phyloP scores from a whole-genome alignment of 768 basidiomycete genomes.

The Tylopilus sp. region DNA sequence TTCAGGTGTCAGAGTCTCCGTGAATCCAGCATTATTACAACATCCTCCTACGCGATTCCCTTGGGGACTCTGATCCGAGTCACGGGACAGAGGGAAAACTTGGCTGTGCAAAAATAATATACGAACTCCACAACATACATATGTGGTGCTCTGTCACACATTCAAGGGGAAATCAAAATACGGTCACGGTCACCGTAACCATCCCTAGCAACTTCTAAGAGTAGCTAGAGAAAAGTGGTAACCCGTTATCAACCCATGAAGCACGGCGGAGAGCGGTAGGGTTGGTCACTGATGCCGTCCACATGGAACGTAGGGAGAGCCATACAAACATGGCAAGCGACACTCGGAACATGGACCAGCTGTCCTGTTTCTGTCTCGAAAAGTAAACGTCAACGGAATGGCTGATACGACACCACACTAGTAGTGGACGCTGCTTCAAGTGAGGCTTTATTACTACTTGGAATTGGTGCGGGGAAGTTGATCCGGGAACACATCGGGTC shows the following conservation, averaged over 20 bases:
- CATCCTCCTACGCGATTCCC: no score
- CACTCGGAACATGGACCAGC: neutral
- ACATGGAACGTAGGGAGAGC: neutral
- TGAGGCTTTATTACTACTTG: neutral
- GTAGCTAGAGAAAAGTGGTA: neutral
- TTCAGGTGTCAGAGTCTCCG: neutral
- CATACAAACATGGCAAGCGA: neutral
- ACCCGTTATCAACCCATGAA: neutral
- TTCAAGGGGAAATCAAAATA: no score
- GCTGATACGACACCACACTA: neutral
- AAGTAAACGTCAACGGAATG: neutral
- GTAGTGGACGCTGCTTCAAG: neutral
- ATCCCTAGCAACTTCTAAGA: no score
- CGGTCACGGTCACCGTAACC: no score
- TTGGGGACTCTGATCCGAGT: no score
- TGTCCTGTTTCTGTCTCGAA: neutral
- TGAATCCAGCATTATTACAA: no score
- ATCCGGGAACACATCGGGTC: constrained; percentile 24
- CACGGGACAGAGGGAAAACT: no score
- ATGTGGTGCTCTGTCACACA: no score
- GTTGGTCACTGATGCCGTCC: neutral
- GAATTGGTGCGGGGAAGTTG: constrained; percentile 12
- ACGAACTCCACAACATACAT: no score
- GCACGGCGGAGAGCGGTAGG: neutral
- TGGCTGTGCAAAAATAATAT: no score